Conservation (phyloP, 2,329 filamentous ascomycete genomes). For the Alternaria dauci region DNA sequence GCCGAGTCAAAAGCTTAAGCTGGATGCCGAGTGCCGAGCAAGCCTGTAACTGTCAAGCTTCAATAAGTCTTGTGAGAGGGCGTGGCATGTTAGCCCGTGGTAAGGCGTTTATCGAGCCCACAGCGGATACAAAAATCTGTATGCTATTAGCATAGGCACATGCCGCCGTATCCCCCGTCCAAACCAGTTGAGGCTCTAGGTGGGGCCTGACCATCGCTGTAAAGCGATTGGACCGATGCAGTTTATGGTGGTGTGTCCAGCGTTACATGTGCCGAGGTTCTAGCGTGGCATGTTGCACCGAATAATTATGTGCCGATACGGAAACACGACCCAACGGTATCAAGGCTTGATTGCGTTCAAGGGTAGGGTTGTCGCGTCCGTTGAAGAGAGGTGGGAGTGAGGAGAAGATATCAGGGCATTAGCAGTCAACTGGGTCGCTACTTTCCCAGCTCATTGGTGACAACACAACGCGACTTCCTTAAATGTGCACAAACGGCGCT, state of each 20-base stretch:
- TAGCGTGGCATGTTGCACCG: neutral
- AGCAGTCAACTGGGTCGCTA: neutral
- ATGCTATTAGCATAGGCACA: neutral
- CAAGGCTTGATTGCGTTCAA: neutral
- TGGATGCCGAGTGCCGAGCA: conserved; percentile 17
- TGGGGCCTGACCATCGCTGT: neutral
- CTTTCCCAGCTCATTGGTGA: neutral
- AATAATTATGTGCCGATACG: neutral
- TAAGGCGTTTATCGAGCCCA: neutral
- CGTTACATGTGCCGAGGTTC: neutral
- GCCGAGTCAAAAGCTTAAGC: conserved; percentile 27
- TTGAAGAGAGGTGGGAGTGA: neutral
- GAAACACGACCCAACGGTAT: neutral
- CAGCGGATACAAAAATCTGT: neutral
- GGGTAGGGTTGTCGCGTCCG: neutral
- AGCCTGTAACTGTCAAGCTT: conserved; percentile 11
- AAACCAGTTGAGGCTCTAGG: conserved; percentile 1
- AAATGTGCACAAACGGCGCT: neutral
- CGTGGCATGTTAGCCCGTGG: neutral
- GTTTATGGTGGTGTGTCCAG: neutral
- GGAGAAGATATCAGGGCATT: neutral
- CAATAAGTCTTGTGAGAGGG: conserved; percentile 1
- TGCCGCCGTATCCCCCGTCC: neutral
- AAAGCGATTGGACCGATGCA: neutral
- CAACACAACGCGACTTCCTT: neutral